phyloP scores from a whole-genome alignment of 2,329 filamentous ascomycete species.

The Diaporthe velutina region DNA sequence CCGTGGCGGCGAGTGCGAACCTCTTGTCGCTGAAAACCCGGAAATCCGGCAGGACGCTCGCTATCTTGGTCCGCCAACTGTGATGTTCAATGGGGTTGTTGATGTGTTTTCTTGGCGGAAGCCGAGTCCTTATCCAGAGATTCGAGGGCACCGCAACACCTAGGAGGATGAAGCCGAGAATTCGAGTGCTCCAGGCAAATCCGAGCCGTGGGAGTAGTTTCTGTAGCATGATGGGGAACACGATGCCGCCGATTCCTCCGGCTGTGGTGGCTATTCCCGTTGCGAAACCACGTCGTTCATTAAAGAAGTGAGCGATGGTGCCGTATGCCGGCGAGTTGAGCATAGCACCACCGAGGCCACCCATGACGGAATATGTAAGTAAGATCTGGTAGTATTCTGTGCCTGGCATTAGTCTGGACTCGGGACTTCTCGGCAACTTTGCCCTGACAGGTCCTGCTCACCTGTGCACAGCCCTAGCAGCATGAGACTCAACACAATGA shows the following conservation, averaged over 20 bases:
- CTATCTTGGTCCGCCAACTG: conserved; percentile 34
- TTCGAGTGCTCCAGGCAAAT: conserved; percentile 63
- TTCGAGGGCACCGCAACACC: conserved; percentile 61
- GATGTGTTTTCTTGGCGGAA: conserved; percentile 57
- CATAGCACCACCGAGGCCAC: conserved; percentile 79
- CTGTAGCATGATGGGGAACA: conserved; percentile 67
- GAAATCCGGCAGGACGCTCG: conserved; percentile 68
- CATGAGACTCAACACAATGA: conserved; percentile 73
- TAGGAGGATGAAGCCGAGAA: conserved; percentile 64
- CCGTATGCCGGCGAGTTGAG: conserved; percentile 84
- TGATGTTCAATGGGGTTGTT: conserved; percentile 39
- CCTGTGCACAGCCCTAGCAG: conserved; percentile 76
- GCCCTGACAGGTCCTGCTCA: conserved; percentile 45
- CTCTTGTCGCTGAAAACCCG: conserved; percentile 70
- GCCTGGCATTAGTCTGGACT: conserved; percentile 26
- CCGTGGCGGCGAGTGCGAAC: conserved; percentile 71
- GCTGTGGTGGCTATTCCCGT: conserved; percentile 86
- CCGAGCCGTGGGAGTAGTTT: conserved; percentile 60
- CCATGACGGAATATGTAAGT: conserved; percentile 79
- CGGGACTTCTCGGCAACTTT: neutral
- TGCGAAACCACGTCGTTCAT: conserved; percentile 78
- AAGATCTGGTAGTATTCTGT: conserved; percentile 84
- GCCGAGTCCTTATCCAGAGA: conserved; percentile 64
- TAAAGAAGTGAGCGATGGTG: conserved; percentile 84
- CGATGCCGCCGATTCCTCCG: conserved; percentile 76